These are phyloP conservation scores for Apiospora rasikravindrae DNA, from an alignment of 2,329 filamentous ascomycete genomes.

Conservation along the genomic window DNA sequence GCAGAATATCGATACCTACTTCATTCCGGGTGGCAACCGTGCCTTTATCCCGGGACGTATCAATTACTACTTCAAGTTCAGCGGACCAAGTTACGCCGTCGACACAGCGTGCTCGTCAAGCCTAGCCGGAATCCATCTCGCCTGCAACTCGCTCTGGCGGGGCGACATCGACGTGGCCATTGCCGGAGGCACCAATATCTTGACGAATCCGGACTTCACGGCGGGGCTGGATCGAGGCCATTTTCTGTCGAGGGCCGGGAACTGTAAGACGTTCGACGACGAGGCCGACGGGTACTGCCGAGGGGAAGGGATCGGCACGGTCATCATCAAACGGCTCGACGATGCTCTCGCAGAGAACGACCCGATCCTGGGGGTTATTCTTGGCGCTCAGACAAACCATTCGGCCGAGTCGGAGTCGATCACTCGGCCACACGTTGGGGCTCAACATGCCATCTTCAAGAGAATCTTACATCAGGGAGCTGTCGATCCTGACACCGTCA, in stretches of 20 bases:
- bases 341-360: conserved; percentile 26
- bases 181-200: conserved; percentile 67
- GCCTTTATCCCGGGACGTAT: conserved; percentile 45
- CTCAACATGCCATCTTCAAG: conserved; percentile 66
- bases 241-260: conserved; percentile 58
- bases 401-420: conserved; percentile 73
- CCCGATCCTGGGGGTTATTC: conserved; percentile 43
- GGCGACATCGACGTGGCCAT: conserved; percentile 70
- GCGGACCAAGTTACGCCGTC: conserved; percentile 72
- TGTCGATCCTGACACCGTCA: conserved; percentile 58
- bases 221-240: conserved; percentile 67
- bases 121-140: conserved; percentile 73
- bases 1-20: conserved; percentile 57
- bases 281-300: conserved; percentile 61
- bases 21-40: conserved; percentile 40
- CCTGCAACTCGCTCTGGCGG: conserved; percentile 57
- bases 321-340: conserved; percentile 32
- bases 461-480: conserved; percentile 62
- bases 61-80: conserved; percentile 52
- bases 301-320: conserved; percentile 30
- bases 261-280: conserved; percentile 65
- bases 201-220: conserved; percentile 70
- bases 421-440: conserved; percentile 69
- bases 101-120: conserved; percentile 81
- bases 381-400: conserved; percentile 70